Percentiles rank a stretch among this genome's conserved stretches.
phyloP scores from a whole-genome alignment of 2,329 filamentous ascomycete species.

The Aspergillus pseudotamarii region DNA sequence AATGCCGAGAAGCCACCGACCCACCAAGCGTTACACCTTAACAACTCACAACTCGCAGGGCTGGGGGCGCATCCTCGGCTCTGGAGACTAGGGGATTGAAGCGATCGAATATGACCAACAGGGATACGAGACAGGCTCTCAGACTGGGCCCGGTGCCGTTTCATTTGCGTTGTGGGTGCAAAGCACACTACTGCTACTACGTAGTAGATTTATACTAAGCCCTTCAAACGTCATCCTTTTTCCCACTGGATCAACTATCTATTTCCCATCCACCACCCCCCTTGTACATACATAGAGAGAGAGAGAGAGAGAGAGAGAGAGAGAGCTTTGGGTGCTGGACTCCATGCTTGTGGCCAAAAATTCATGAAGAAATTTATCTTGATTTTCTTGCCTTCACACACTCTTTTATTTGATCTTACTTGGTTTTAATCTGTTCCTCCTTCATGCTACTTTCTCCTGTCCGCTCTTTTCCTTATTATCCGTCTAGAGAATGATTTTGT shows the following conservation, averaged over 20 bases:
- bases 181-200: too few species aligned
- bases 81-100: background rate
- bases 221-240: background rate
- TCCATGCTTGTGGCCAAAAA: background rate
- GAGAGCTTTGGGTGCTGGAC: background rate
- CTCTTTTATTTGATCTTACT: background rate
- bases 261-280: background rate
- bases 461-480: background rate
- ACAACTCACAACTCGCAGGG: background rate
- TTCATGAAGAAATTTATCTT: background rate
- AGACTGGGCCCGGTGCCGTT: background rate
- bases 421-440: background rate
- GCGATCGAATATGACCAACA: background rate
- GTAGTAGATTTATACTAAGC: background rate
- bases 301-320: background rate
- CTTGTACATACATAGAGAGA: background rate
- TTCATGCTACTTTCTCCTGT: background rate
- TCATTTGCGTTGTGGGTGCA: background rate
- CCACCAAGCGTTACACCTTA: background rate
- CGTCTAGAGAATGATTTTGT: background rate
- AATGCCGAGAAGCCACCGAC: background rate
- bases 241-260: background rate
- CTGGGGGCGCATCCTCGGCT: background rate
- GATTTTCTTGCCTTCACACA: background rate
- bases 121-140: background rate